Conservation (phyloP, 441 rosid species). For the Theobroma grandiflorum region DNA sequence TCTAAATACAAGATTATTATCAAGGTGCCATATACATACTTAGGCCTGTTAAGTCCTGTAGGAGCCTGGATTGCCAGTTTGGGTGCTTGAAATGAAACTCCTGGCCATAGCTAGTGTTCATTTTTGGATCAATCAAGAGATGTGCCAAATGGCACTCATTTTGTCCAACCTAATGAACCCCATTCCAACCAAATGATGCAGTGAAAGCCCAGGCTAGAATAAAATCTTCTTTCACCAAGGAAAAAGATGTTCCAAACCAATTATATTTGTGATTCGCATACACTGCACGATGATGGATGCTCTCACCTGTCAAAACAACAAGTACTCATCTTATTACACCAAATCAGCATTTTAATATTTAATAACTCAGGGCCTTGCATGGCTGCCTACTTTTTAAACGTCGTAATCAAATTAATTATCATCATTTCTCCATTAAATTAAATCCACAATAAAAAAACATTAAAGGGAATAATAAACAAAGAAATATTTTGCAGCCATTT, state of each 20-base stretch:
- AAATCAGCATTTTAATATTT: background rate
- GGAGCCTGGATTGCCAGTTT: background rate
- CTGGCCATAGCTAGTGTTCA: background rate
- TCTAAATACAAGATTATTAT: background rate
- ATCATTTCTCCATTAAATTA: too few relatives aligned
- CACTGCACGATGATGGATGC: background rate
- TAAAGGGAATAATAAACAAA: background rate
- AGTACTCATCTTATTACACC: background rate
- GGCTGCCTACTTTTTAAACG: too few relatives aligned
- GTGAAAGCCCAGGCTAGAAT: background rate
- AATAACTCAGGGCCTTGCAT: background rate
- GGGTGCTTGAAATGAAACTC: background rate
- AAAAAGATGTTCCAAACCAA: background rate
- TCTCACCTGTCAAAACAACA: background rate
- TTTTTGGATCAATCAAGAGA: background rate
- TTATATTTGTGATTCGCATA: background rate
- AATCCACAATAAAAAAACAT: background rate
- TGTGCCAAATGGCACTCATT: background rate
- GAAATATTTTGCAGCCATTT: background rate
- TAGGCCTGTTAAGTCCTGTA: background rate
- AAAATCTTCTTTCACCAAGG: too few relatives aligned
- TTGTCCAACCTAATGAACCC: constrained; percentile 7
- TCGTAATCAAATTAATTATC: too few relatives aligned
- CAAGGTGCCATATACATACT: background rate
- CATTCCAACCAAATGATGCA: constrained; percentile 7